phyloP scores from a whole-genome alignment of 352 stramenopile species.

The Pythium coloratum region DNA sequence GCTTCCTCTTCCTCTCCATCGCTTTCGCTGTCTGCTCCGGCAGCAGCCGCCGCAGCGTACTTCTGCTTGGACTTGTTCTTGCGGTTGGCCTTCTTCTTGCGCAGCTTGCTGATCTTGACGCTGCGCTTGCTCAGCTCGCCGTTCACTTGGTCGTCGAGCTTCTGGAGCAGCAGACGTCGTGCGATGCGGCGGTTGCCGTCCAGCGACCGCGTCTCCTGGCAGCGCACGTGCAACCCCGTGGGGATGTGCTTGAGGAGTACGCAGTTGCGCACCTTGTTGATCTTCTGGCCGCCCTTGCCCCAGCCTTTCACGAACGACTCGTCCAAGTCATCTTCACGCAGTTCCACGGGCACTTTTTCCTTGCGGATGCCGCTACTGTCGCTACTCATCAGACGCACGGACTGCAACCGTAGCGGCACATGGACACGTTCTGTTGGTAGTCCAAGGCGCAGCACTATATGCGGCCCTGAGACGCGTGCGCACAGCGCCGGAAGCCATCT shows the following conservation, averaged over 20 bases:
- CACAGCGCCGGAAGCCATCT: background rate
- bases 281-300: constrained; percentile 88
- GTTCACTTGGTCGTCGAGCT: constrained; percentile 77
- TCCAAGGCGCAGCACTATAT: background rate
- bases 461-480: background rate
- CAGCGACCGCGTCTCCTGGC: constrained; percentile 79
- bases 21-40: background rate
- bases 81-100: constrained; percentile 67
- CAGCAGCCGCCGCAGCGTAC: constrained; percentile 29
- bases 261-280: constrained; percentile 91
- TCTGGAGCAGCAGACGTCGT: constrained; percentile 67
- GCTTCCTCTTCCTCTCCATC: constrained; percentile 19
- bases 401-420: background rate
- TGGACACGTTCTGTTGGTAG: background rate
- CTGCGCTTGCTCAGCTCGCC: constrained; percentile 56
- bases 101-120: constrained; percentile 63
- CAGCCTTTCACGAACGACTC: constrained; percentile 88
- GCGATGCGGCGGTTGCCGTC: constrained; percentile 77
- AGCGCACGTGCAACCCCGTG: constrained; percentile 74
- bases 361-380: background rate
- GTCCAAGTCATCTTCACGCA: constrained; percentile 67
- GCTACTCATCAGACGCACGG: constrained; percentile 1
- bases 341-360: constrained; percentile 29
- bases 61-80: constrained; percentile 61
- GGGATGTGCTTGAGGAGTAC: constrained; percentile 85